Conservation (phyloP, 257 asterid species). For the Linderniella brevidens region DNA sequence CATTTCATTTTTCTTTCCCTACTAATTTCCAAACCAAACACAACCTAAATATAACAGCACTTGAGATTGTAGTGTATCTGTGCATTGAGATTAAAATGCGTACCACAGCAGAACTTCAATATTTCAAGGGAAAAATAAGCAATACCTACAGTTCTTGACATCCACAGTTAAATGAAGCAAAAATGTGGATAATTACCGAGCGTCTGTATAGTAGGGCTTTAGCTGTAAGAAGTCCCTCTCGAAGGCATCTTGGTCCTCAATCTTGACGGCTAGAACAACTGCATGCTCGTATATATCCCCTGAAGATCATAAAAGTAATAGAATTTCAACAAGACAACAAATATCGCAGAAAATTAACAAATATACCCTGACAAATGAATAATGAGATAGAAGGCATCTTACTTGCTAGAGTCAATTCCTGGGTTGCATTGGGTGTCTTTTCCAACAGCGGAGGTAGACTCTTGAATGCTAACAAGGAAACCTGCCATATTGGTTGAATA, state of each 20-base stretch:
- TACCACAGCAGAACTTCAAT: too few relatives aligned
- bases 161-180: background rate
- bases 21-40: too few relatives aligned
- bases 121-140: too few relatives aligned
- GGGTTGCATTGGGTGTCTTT: conserved; percentile 33
- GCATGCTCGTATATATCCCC: conserved; percentile 97
- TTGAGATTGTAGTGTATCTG: conserved; percentile 42
- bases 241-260: conserved; percentile 81
- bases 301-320: conserved; percentile 6
- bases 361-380: conserved; percentile 3
- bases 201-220: conserved; percentile 89
- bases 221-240: conserved; percentile 92
- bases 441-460: conserved; percentile 47
- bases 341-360: background rate
- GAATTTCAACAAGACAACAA: background rate
- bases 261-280: conserved; percentile 70
- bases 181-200: conserved; percentile 34
- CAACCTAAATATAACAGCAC: conserved; percentile 97
- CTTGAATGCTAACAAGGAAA: conserved; percentile 30
- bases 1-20: too few relatives aligned
- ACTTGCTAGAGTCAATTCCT: conserved; percentile 49
- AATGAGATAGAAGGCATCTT: conserved; percentile 9
- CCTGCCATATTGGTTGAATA: conserved; percentile 21
- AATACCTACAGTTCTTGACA: too few relatives aligned
- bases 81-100: too few relatives aligned